Evolutionary conservation across 1,139 yeast genomes (phyloP).

Genomic region (Zygosaccharomyces sapae): DNA sequence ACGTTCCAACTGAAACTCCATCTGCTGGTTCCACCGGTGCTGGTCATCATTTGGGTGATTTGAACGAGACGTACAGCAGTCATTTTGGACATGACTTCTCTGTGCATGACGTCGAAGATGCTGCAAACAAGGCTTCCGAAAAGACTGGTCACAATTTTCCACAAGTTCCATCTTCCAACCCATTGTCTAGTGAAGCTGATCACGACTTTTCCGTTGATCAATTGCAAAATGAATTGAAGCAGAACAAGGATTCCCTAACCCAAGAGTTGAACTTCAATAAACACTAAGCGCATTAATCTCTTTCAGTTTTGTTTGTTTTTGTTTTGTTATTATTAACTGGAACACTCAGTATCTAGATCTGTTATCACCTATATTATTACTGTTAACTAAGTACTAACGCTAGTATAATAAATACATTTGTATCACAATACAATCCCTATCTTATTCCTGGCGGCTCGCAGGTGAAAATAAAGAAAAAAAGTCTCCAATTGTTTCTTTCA

Average conservation of each 20-base stretch:
- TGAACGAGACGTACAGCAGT: constrained; percentile 18
- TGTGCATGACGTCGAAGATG: not conserved
- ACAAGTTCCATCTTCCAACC: constrained; percentile 19
- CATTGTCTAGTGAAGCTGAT: constrained; percentile 20
- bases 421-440: no score
- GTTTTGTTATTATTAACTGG: no score
- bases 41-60: constrained; percentile 6
- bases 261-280: constrained; percentile 3
- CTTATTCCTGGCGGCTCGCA: no score
- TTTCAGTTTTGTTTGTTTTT: no score
- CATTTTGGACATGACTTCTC: constrained; percentile 14
- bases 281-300: not conserved
- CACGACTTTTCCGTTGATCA: constrained; percentile 25
- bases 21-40: constrained; percentile 21
- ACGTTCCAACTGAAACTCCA: constrained; percentile 50
- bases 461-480: no score
- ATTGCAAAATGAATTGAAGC: constrained; percentile 21
- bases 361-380: no score
- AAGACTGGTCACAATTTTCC: constrained; percentile 12
- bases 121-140: constrained; percentile 16
- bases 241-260: constrained; percentile 19
- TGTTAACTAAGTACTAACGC: no score
- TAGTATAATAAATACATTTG: no score
- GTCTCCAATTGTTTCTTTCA: no score
- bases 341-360: no score